Evolutionary conservation across 176 grass and related monocot genomes (phyloP).

Genomic region (Melocanna baccifera): DNA sequence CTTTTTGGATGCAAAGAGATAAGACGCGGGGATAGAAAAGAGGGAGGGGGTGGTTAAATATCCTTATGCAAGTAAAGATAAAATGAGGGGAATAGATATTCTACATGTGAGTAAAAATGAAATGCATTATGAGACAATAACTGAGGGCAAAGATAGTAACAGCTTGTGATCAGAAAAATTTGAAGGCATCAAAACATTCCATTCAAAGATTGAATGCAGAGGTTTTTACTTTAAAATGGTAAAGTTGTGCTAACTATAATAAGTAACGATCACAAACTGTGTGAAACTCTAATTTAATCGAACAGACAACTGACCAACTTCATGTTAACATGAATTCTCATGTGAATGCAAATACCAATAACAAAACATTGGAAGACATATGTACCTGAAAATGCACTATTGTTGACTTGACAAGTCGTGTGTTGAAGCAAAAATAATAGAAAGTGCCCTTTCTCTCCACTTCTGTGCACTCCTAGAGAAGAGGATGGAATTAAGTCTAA

Average conservation of each 20-base stretch:
- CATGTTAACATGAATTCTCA: background rate
- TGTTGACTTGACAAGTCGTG: slow-evolving; percentile 63
- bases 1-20: background rate
- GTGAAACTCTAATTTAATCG: background rate
- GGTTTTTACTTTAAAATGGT: background rate
- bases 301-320: background rate
- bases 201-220: background rate
- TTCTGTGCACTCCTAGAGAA: slow-evolving; percentile 61
- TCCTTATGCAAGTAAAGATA: background rate
- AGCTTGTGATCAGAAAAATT: background rate
- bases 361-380: slow-evolving; percentile 10
- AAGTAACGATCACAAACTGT: background rate
- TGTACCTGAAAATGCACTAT: slow-evolving; percentile 88
- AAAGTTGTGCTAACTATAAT: background rate
- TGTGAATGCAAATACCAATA: background rate
- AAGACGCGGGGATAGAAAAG: background rate
- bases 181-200: background rate
- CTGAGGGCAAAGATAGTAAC: background rate
- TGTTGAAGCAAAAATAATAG: slow-evolving; percentile 82
- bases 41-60: background rate
- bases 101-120: slow-evolving; percentile 10
- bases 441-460: slow-evolving; percentile 42
- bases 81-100: background rate
- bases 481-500: background rate
- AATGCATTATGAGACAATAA: slow-evolving; percentile 11